A percentile compares a stretch with the other conserved stretches of the same genome.
Evolutionary conservation across 257 asterid genomes (phyloP).

Genomic region (Leptodermis oblonga): DNA sequence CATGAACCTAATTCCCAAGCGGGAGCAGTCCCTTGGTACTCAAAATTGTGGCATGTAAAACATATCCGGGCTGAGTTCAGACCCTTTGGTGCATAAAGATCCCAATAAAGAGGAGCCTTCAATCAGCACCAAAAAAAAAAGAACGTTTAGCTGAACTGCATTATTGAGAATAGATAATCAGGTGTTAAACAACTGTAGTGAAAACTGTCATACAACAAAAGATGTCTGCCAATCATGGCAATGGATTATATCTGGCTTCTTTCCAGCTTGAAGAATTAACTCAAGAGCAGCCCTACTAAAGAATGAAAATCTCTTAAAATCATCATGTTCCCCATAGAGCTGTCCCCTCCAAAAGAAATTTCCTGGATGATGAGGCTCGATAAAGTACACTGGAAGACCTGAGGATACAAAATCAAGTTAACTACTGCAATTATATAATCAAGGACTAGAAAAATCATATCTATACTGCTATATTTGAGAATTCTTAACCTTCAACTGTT

Average conservation of each 20-base stretch:
- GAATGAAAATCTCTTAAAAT: slow-evolving; percentile 95
- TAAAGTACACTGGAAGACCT: slow-evolving; percentile 97
- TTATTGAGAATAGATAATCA: slow-evolving; percentile 11
- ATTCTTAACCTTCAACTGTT: slow-evolving; percentile 74
- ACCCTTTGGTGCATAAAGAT: slow-evolving; percentile 78
- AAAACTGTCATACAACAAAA: slow-evolving; percentile 59
- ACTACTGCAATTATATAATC: slow-evolving; percentile 7
- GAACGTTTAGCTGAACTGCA: slow-evolving; percentile 1
- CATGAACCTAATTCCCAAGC: slow-evolving; percentile 86
- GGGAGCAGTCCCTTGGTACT: slow-evolving; percentile 90
- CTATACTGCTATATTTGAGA: slow-evolving; percentile 6
- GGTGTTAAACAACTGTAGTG: slow-evolving; percentile 3
- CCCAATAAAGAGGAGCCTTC: slow-evolving; percentile 99
- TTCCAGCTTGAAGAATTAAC: slow-evolving; percentile 80
- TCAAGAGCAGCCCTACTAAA: slow-evolving; percentile 99
- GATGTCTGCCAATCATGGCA: slow-evolving; percentile 99
- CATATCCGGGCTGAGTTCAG: slow-evolving; percentile 89
- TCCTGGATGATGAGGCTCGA: slow-evolving; percentile 90
- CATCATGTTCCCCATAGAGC: slow-evolving; percentile 83
- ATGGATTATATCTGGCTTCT: slow-evolving; percentile 87
- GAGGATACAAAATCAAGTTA: slow-evolving; percentile 23
- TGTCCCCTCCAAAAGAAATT: slow-evolving; percentile 95
- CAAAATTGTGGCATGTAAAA: slow-evolving; percentile 99
- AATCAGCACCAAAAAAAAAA: slow-evolving; percentile 14
- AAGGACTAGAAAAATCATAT: slow-evolving; percentile 16